These are phyloP conservation scores for Hypoxylon sp. DNA, from an alignment of 2,329 filamentous ascomycete species.

Conservation along the genomic window DNA sequence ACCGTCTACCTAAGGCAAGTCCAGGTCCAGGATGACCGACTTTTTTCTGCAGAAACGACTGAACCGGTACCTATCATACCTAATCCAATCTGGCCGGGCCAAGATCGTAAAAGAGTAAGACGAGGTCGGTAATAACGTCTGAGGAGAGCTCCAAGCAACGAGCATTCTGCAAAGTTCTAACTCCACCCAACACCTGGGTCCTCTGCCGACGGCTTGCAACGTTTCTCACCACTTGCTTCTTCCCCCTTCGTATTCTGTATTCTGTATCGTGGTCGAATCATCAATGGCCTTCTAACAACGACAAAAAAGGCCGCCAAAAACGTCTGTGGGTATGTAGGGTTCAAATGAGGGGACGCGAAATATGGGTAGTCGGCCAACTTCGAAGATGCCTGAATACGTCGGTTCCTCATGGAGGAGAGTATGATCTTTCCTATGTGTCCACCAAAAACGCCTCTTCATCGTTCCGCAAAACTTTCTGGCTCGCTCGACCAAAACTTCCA, in stretches of 20 bases:
- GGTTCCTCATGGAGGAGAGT: slow-evolving; percentile 45
- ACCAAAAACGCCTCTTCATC: slow-evolving; percentile 53
- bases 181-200: slow-evolving; percentile 37
- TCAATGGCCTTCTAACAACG: slow-evolving; percentile 27
- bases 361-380: slow-evolving; percentile 48
- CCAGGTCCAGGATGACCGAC: slow-evolving; percentile 11
- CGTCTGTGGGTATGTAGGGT: slow-evolving; percentile 49
- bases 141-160: slow-evolving; percentile 38
- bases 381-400: slow-evolving; percentile 50
- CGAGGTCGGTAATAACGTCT: slow-evolving; percentile 32
- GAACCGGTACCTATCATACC: slow-evolving; percentile 35
- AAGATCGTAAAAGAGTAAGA: slow-evolving; percentile 28
- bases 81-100: slow-evolving; percentile 46
- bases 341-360: slow-evolving; percentile 52
- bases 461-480: slow-evolving; percentile 50
- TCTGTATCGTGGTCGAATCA: slow-evolving; percentile 24
- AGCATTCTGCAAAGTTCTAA: slow-evolving; percentile 20
- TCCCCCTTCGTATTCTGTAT: slow-evolving; percentile 15
- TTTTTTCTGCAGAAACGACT: slow-evolving; percentile 28
- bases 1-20: slow-evolving; percentile 28
- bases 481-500: slow-evolving; percentile 48
- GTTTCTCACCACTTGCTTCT: slow-evolving; percentile 34
- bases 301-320: slow-evolving; percentile 42
- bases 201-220: slow-evolving; percentile 29
- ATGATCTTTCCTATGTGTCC: slow-evolving; percentile 53